Evolutionary conservation across 805 yeast genomes (phyloP).

Genomic region (Lachancea mirantina): DNA sequence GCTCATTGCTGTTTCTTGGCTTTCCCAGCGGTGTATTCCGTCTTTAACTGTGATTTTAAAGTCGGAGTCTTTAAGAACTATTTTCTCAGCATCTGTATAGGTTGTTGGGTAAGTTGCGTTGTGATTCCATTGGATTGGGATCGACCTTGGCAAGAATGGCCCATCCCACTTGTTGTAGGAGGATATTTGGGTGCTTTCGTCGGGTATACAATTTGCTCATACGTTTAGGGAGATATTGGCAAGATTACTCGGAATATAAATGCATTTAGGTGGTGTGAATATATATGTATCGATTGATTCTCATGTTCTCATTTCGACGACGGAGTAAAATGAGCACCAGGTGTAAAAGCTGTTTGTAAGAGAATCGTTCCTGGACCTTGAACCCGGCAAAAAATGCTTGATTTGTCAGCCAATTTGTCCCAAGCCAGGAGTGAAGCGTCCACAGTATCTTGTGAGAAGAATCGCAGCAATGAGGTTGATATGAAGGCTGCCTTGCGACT

Average conservation of each 20-base stretch:
- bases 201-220: constrained; percentile 44
- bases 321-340: constrained; percentile 11
- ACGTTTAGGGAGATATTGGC: constrained; percentile 14
- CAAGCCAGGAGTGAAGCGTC: constrained; percentile 11
- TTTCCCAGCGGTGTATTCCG: constrained; percentile 58
- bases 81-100: constrained; percentile 37
- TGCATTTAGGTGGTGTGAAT: not conserved
- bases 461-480: too few relatives aligned
- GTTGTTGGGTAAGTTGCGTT: constrained; percentile 88
- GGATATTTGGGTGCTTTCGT: constrained; percentile 63
- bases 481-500: not conserved
- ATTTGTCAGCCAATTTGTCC: constrained; percentile 12
- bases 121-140: constrained; percentile 98
- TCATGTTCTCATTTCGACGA: constrained; percentile 11
- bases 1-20: constrained; percentile 54
- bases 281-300: too few relatives aligned
- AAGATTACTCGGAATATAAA: not conserved
- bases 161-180: constrained; percentile 78
- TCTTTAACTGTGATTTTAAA: constrained; percentile 43
- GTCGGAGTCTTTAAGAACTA: constrained; percentile 38
- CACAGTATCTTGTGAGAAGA: constrained; percentile 1
- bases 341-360: constrained; percentile 18
- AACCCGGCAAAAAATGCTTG: constrained; percentile 20
- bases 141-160: constrained; percentile 95
- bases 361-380: constrained; percentile 30